Conservation (phyloP, 257 asterid species). For the Solanum gandarillasii region DNA sequence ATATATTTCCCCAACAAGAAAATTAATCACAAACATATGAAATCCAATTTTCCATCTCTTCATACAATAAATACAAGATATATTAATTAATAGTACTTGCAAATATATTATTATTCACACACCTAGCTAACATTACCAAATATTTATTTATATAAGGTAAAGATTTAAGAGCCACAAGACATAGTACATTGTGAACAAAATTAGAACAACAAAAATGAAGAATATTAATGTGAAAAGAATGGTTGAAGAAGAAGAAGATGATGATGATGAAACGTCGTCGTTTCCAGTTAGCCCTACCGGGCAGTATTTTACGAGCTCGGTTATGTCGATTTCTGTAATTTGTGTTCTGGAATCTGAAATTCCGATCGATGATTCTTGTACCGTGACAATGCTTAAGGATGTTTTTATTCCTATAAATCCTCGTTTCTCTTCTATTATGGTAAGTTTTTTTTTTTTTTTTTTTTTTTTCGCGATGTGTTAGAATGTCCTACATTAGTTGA, state of each 20-base stretch:
- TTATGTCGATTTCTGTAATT: slow-evolving; percentile 15
- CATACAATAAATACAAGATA: neutral
- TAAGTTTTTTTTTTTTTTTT: neutral
- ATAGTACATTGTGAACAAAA: neutral
- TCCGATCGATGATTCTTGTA: slow-evolving; percentile 14
- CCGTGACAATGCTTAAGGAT: slow-evolving; percentile 3
- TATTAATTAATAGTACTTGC: neutral
- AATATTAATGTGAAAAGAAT: neutral
- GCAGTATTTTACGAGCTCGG: slow-evolving; percentile 26
- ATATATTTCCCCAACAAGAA: neutral
- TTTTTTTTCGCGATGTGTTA: neutral
- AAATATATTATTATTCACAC: neutral
- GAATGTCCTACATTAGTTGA: neutral
- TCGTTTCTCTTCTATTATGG: slow-evolving; percentile 40
- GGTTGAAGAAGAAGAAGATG: neutral
- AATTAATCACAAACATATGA: neutral
- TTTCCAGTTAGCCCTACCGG: slow-evolving; percentile 27
- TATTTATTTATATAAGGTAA: neutral
- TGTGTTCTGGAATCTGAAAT: slow-evolving; percentile 21
- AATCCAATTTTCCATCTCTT: neutral
- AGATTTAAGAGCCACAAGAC: neutral
- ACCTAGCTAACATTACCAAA: neutral
- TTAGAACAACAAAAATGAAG: neutral
- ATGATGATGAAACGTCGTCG: neutral
- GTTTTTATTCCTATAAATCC: slow-evolving; percentile 27